Evolutionary conservation across 306 rosid species (phyloP).

Genomic region (Malus sylvestris): DNA sequence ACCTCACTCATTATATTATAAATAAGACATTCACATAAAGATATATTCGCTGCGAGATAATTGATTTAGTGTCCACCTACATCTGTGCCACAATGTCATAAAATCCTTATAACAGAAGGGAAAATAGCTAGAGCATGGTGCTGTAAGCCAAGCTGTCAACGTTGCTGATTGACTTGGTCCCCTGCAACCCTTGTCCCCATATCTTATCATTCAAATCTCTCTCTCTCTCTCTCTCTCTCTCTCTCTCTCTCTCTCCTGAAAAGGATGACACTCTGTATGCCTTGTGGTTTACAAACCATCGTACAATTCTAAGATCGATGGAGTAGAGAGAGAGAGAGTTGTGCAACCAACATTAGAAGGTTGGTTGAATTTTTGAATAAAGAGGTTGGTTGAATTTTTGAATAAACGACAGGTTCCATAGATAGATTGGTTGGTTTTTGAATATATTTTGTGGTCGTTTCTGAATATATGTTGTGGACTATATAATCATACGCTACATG

Average conservation of each 20-base stretch:
- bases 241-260: not conserved
- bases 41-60: too few species aligned
- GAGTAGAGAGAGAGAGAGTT: not conserved
- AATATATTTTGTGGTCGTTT: not conserved
- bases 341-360: slow-evolving; percentile 1
- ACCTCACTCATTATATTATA: too few species aligned
- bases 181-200: slow-evolving; percentile 13
- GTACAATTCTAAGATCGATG: slow-evolving; percentile 15
- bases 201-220: slow-evolving; percentile 11
- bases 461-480: not conserved
- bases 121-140: not conserved
- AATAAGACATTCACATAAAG: not conserved
- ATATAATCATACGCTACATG: not conserved
- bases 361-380: slow-evolving; percentile 18
- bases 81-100: not conserved
- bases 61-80: too few species aligned
- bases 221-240: slow-evolving; percentile 3
- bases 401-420: not conserved
- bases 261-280: slow-evolving; percentile 21
- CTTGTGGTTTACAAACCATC: slow-evolving; percentile 38
- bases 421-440: not conserved
- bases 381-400: slow-evolving; percentile 16
- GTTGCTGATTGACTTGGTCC: slow-evolving; percentile 24
- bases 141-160: slow-evolving; percentile 12
- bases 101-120: not conserved